Percentiles rank a stretch among this genome's conserved stretches.
phyloP scores from a whole-genome alignment of 805 yeast species.

The Candida nanaspora region DNA sequence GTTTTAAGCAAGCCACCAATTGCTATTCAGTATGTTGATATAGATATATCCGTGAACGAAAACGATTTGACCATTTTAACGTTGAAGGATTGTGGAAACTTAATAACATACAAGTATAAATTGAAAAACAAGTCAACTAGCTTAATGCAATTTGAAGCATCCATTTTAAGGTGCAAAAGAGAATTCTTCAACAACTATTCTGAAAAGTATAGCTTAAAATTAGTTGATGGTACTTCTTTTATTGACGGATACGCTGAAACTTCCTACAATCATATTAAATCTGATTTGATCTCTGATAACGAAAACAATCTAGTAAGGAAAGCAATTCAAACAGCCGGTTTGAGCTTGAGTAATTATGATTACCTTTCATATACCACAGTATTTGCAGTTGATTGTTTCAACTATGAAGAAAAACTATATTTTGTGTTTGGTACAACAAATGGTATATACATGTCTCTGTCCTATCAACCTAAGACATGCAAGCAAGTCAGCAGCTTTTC shows the following conservation, averaged over 20 bases:
- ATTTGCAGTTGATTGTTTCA: slow-evolving; percentile 27
- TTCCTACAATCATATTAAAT: not conserved
- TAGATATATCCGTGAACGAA: slow-evolving; percentile 5
- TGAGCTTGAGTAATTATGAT: not conserved
- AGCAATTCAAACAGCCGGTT: slow-evolving; percentile 6
- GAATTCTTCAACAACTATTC: slow-evolving; percentile 15
- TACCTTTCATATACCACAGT: slow-evolving; percentile 3
- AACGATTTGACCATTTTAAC: slow-evolving; percentile 12
- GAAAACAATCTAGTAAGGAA: slow-evolving; percentile 3
- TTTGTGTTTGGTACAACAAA: slow-evolving; percentile 51
- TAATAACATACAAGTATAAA: slow-evolving; percentile 6
- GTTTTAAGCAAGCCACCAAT: slow-evolving; percentile 18
- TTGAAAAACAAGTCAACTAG: not conserved
- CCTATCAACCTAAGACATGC: slow-evolving; percentile 43
- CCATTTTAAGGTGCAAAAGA: slow-evolving; percentile 10
- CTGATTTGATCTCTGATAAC: not conserved
- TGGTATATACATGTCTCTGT: slow-evolving; percentile 55
- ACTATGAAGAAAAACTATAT: slow-evolving; percentile 36
- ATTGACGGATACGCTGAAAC: not conserved
- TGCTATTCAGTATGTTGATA: slow-evolving; percentile 20
- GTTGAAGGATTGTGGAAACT: slow-evolving; percentile 17
- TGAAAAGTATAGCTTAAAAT: slow-evolving; percentile 12
- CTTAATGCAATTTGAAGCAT: slow-evolving; percentile 12
- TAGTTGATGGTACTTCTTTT: slow-evolving; percentile 17
- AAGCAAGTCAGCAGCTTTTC: slow-evolving; percentile 44